A percentile compares a stretch with the other conserved stretches of the same genome.
phyloP scores from a whole-genome alignment of 2,329 filamentous ascomycete species.

The Pyrenophora seminiperda region DNA sequence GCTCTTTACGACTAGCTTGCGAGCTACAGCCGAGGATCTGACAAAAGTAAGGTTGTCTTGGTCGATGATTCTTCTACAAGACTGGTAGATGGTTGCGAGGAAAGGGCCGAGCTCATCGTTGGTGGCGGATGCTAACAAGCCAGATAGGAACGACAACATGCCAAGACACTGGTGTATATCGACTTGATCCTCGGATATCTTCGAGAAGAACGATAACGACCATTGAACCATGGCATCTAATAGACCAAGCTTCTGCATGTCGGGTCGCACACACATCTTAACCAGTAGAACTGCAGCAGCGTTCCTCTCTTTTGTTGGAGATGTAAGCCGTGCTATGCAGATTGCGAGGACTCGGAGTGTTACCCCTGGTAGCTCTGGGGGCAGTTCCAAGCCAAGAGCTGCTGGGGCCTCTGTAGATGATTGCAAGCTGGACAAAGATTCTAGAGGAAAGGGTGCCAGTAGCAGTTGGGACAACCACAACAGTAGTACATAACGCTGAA shows the following conservation, averaged over 20 bases:
- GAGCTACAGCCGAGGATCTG: constrained; percentile 74
- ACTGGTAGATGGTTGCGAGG: constrained; percentile 68
- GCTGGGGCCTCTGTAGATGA: constrained; percentile 37
- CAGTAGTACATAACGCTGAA: constrained; percentile 84
- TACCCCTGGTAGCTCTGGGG: constrained; percentile 68
- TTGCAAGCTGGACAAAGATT: constrained; percentile 72
- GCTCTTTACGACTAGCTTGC: constrained; percentile 86
- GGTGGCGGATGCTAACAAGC: constrained; percentile 72
- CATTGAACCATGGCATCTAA: constrained; percentile 71
- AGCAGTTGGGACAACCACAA: constrained; percentile 70
- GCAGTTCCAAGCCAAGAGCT: constrained; percentile 58
- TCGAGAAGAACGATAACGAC: constrained; percentile 67
- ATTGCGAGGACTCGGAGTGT: constrained; percentile 72
- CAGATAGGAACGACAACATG: constrained; percentile 77
- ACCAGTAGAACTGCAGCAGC: constrained; percentile 85
- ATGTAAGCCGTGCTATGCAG: constrained; percentile 71
- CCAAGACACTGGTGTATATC: constrained; percentile 79
- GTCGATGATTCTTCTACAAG: constrained; percentile 65
- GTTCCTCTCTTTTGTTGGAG: constrained; percentile 84
- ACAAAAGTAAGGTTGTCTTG: constrained; percentile 60
- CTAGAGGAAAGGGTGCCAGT: constrained; percentile 83
- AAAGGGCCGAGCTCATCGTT: constrained; percentile 74
- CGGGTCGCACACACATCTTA: constrained; percentile 77
- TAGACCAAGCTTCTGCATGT: constrained; percentile 82
- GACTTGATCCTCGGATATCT: constrained; percentile 47